Base-by-base conservation (phyloP, 305 asterid genomes). In the Fraxinus greggii region DNA sequence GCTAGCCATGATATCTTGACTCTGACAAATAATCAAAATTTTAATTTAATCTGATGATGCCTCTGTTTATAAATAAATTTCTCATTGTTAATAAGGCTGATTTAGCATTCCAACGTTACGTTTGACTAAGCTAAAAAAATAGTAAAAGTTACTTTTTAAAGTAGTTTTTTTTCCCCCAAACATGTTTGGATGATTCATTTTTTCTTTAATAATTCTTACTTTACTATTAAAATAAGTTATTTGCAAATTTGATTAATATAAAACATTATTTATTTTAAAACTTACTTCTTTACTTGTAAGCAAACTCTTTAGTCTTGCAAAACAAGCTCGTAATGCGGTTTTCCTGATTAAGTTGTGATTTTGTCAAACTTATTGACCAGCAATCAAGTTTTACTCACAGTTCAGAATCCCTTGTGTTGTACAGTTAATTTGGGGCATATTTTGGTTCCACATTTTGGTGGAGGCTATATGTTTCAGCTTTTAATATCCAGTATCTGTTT, bases 401-500 rank as follows among this genome's bases (percentile, higher is more conserved):
- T 26, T 65, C 3, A 65, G 73, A 24, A 24, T 65, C 35, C 73
- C 26, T 13, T 5, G 72, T 10, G 32, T 24, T 8, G 72, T 31
- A 24, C 28, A 21, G 72, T 63, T 24, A 61, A 61, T 19, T 61
- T 61, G 21, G 13, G 8, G n/a, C 35, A 67, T 23, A 29, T 67
- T 67, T 28, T 26, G 74, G 74, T 67, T 67, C 32, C 36, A 67
- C 36, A 5, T 67, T 67, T 28, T 67, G 74, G 8, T 29, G 36
- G 74, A 26, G 38, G 74, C 33, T 28, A 28, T 67, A 29, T 12
- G 31, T 28, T n/a, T 26, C 21, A 67, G 19, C 36, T 67, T 67
- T 67, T 28, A 26, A 77, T 40, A 19, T 32, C 67, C 48, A 42
- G 72, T 10, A 61, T 40, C 12, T 81, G 48, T 61, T 75, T 86